These are phyloP conservation scores for Euptelea pleiosperma DNA, from an alignment of 164 flowering plant species.

Conservation along the genomic window DNA sequence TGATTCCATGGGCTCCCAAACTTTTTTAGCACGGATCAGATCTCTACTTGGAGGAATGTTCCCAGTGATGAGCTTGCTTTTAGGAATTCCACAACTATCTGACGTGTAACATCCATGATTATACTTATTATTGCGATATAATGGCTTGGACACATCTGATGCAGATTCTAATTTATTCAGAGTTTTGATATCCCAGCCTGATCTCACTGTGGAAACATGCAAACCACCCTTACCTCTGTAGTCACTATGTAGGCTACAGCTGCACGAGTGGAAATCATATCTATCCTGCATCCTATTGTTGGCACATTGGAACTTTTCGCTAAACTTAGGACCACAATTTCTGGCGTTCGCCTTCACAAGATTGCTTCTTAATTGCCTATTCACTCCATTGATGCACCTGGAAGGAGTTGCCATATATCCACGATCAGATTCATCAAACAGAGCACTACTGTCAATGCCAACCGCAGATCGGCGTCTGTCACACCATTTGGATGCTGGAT, in stretches of 20 bases:
- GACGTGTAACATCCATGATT: constrained; percentile 37
- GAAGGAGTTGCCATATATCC: constrained; percentile 33
- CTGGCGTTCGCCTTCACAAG: constrained; percentile 40
- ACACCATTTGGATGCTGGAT: constrained; percentile 43
- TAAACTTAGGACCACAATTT: constrained; percentile 40
- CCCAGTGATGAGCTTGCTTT: constrained; percentile 36
- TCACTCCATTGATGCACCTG: constrained; percentile 40
- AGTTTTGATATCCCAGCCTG: constrained; percentile 43
- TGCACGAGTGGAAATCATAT: constrained; percentile 55
- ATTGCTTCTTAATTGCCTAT: constrained; percentile 46
- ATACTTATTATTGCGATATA: constrained; percentile 45
- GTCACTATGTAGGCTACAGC: constrained; percentile 49
- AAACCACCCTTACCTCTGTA: constrained; percentile 36
- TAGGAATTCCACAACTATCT: constrained; percentile 50
- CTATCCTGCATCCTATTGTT: constrained; percentile 50
- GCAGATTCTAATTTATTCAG: constrained; percentile 41
- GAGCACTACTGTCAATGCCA: constrained; percentile 30
- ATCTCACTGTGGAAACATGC: constrained; percentile 33
- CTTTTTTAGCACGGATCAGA: constrained; percentile 50
- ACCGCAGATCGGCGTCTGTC: constrained; percentile 35
- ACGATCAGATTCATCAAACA: constrained; percentile 36
- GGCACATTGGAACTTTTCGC: constrained; percentile 51
- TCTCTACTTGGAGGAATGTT: constrained; percentile 42
- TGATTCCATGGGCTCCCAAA: constrained; percentile 84
- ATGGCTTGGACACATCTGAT: constrained; percentile 53